phyloP scores from a whole-genome alignment of 2,329 filamentous ascomycete species.

The Nannizziopsis arthrosporioides region DNA sequence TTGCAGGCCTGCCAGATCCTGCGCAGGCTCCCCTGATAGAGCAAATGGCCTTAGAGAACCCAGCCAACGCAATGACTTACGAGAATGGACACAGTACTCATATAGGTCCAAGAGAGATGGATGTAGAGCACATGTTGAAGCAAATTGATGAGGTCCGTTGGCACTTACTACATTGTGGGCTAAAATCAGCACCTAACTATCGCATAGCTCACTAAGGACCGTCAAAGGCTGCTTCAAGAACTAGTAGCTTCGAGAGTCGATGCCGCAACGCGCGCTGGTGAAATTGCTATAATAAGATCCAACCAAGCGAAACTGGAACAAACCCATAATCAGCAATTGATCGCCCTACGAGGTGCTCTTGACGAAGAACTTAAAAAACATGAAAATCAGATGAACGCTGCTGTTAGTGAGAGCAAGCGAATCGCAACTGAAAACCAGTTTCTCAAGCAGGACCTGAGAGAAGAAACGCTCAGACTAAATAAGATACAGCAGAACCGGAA shows the following conservation, averaged over 20 bases:
- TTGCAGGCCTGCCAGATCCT: not conserved
- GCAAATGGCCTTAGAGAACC: not conserved
- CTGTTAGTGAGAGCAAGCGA: constrained; percentile 44
- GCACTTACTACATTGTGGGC: not conserved
- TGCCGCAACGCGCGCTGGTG: constrained; percentile 44
- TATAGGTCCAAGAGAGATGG: not conserved
- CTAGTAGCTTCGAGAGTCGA: constrained; percentile 30
- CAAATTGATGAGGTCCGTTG: constrained; percentile 14
- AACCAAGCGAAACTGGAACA: constrained; percentile 44
- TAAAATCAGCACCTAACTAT: not conserved
- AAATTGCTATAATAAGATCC: constrained; percentile 50
- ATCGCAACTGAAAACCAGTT: constrained; percentile 49
- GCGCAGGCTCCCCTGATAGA: not conserved
- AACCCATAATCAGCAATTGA: constrained; percentile 43
- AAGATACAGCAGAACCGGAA: constrained; percentile 21
- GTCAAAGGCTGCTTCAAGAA: constrained; percentile 30
- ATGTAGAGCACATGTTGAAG: constrained; percentile 14
- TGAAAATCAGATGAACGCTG: constrained; percentile 44
- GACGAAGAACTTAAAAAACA: constrained; percentile 43
- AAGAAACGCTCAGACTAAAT: constrained; percentile 42
- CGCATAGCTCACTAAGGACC: constrained; percentile 30
- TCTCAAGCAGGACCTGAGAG: constrained; percentile 47
- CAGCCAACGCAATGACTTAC: not conserved
- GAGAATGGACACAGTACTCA: not conserved
- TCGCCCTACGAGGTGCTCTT: constrained; percentile 43